Evolutionary conservation across 805 yeast species (phyloP).

Genomic region (Candida suzukii): DNA sequence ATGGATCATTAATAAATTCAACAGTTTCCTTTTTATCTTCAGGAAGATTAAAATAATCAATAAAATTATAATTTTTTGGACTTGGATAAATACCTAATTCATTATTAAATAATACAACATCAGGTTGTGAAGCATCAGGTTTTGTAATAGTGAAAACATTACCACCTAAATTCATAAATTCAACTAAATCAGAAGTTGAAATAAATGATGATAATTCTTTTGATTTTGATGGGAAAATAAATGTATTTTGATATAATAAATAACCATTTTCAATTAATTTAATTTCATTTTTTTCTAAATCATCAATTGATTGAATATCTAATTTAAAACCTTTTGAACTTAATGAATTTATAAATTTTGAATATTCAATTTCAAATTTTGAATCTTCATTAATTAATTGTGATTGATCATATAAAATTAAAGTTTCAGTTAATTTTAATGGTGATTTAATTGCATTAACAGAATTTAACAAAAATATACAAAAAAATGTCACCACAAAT

Average conservation of each 20-base stretch:
- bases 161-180: constrained; percentile 64
- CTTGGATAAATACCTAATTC: constrained; percentile 82
- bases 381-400: constrained; percentile 4
- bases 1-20: constrained; percentile 15
- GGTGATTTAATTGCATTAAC: constrained; percentile 11
- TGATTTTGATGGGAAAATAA: constrained; percentile 53
- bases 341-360: constrained; percentile 15
- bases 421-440: constrained; percentile 12
- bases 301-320: constrained; percentile 12
- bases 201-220: constrained; percentile 33
- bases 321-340: constrained; percentile 8
- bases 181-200: constrained; percentile 42
- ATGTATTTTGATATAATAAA: constrained; percentile 45
- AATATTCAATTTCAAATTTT: constrained; percentile 13
- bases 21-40: constrained; percentile 3
- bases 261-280: constrained; percentile 34
- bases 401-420: constrained; percentile 16
- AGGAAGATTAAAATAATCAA: constrained; percentile 53
- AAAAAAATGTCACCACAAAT: neutral
- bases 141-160: constrained; percentile 60
- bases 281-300: constrained; percentile 5
- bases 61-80: constrained; percentile 59
- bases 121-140: constrained; percentile 47
- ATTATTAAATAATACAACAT: constrained; percentile 58
- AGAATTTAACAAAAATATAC: constrained; percentile 1